Base-by-base conservation (phyloP, 108 stramenopile species). In the Pseudonitzschia multiseries region DNA sequence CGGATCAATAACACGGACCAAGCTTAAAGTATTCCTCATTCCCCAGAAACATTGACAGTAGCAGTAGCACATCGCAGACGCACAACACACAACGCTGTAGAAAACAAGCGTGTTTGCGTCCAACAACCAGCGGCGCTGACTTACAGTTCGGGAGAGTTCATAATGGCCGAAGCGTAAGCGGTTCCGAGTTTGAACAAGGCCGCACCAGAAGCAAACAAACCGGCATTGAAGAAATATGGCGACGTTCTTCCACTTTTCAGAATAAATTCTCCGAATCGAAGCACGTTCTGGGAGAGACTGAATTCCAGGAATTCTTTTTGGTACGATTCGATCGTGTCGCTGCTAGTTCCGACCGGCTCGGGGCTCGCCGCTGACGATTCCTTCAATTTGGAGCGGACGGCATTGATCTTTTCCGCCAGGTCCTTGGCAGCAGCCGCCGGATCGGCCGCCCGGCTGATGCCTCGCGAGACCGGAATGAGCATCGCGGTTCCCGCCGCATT, bases 171-270 rank as follows among this genome's bases (percentile, higher is more conserved):
- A 0, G 99, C 97, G 74, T 99, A 99, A 31, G 87, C 92, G 48
- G 79, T 87, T 27, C 96, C 96, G 15, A 99, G 84, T 74, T 87
- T 84, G 71, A 82, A 83, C 59, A 97, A 62, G 21, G 94, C 88
- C 53, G 81, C 81, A 13, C 97, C 97, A 32, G 86, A 77, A 61
- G 87, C 85, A 78, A 97, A 96, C 50, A 92, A 75, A 50, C 98
- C 99, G 9, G 99, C 99, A 81, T 99, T 99, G 87, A 99, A 99
- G 75, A 99, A 99, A 84, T 99, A 99, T 0, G 99, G 99, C n/a
- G 95, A 96, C 4, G 84, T 89, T 46, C 99, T 86, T 62, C 98
- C 98, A 74, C 96, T 97, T 74, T 99, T 99, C 48, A 99, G 86
- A n/a, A 87, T 90, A 85, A 99, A 99, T 2, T 83, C 83, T 41